Percentiles rank a stretch among this genome's conserved stretches.
These are phyloP conservation scores for Fagopyrum esculentum DNA, from an alignment of 148 eudicot species.

Conservation along the genomic window DNA sequence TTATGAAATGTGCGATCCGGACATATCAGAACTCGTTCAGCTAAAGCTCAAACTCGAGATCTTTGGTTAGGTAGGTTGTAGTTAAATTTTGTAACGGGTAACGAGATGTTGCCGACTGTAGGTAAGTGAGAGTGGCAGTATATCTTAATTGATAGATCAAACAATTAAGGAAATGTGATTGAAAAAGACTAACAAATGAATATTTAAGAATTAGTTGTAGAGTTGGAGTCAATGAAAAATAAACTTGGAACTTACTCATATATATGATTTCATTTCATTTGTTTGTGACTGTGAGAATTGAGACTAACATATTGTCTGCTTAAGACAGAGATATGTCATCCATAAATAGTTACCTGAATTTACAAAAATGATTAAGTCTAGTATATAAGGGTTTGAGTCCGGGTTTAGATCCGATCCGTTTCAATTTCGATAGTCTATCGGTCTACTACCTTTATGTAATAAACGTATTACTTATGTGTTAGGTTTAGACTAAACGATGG, in stretches of 20 bases:
- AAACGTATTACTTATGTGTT: too few relatives aligned
- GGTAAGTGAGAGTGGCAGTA: conserved; percentile 4
- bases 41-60: too few relatives aligned
- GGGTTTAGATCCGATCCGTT: too few relatives aligned
- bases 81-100: not conserved
- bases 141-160: conserved; percentile 6
- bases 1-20: too few relatives aligned
- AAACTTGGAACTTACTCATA: conserved; percentile 8
- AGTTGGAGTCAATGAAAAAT: not conserved
- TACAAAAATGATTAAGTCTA: too few relatives aligned
- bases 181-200: not conserved
- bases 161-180: not conserved
- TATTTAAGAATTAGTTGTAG: not conserved
- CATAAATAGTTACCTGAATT: not conserved
- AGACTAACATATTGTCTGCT: not conserved
- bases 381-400: too few relatives aligned
- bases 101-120: conserved; percentile 6
- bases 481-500: too few relatives aligned
- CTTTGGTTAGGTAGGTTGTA: not conserved
- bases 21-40: too few relatives aligned
- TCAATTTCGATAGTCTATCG: too few relatives aligned
- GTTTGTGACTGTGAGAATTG: not conserved
- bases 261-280: not conserved
- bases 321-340: conserved; percentile 9
- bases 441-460: too few relatives aligned